Percentiles rank a stretch among this genome's conserved stretches.
These are phyloP conservation scores for Coniochaeta sp. DNA, from an alignment of 2,329 filamentous ascomycete genomes.

Conservation along the genomic window DNA sequence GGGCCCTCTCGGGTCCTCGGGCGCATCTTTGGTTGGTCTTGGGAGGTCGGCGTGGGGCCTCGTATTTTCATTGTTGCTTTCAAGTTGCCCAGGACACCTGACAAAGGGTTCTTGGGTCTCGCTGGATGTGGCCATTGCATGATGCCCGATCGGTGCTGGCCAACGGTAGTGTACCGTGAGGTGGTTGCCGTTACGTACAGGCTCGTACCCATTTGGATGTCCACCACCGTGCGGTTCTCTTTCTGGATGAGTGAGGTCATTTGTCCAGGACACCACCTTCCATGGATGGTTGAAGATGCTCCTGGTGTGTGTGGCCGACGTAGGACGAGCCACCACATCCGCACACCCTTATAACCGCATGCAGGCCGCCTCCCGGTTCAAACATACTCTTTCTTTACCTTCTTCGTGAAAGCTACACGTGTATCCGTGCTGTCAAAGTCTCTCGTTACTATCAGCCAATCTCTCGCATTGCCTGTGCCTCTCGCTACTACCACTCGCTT, in stretches of 20 bases:
- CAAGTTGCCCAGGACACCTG: background rate
- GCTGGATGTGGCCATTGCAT: background rate
- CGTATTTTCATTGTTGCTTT: background rate
- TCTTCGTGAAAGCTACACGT: background rate
- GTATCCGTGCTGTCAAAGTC: background rate
- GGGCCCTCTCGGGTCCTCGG: background rate
- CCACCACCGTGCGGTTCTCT: background rate
- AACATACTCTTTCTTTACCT: background rate
- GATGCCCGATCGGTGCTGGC: background rate
- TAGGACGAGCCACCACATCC: background rate
- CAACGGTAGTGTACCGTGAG: background rate
- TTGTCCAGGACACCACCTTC: background rate
- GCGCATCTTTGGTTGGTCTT: background rate
- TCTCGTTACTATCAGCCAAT: background rate
- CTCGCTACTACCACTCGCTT: background rate
- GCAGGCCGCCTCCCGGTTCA: background rate
- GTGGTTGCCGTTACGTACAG: background rate
- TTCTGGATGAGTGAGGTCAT: background rate
- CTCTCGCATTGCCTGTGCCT: background rate
- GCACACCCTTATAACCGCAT: background rate
- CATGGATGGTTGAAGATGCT: background rate
- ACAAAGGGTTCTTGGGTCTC: background rate
- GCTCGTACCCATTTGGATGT: background rate
- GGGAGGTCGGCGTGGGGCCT: background rate
- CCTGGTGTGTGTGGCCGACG: background rate